Evolutionary conservation across 2,329 filamentous ascomycete species (phyloP), one percentile per base, ranked within the genome.

Genomic region (Alternaria sp.): DNA sequence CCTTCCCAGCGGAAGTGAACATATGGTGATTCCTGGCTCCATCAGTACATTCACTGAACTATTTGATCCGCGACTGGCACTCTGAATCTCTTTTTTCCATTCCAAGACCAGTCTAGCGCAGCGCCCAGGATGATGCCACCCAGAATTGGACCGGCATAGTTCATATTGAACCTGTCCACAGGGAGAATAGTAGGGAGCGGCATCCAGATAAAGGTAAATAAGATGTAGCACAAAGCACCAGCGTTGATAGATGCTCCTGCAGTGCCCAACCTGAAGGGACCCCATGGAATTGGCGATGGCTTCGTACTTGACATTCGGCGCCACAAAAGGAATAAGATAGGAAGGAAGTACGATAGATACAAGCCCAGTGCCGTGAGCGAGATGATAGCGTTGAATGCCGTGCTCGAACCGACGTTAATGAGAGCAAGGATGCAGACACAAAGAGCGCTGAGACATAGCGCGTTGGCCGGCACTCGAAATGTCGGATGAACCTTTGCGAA

Each of bases 381-480:
- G 7, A 76, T 64, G 33, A 77, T 66, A 31, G 72, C 73, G 42
- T 71, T 69, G 51, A 74, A 70, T 11, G 72, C 72, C 0, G 63
- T 64, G 10, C 58, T 66, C 11, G 67, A 72, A 41, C 63, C 68
- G 10, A 73, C 62, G 41, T 72, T 70, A 49, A 74, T 72, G n/a
- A 72, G 50, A 10, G 65, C 65, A 9, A 72, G 60, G 11, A 70
- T 24, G 0, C 81, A 81, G 9, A 68, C 52, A 49, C 63, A 66
- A n/a, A 46, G 29, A 3, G 55, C 62, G 10, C 71, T 52, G 3
- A 72, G 49, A 9, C 54, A 52, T n/a, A 71, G 52, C 11, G 70
- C 64, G 29, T 66, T 66, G 11, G 70, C 37, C 6, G 70, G 68
- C 34, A 54, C 28, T n/a, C 63, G 62, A 14, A 70, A 55, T 9